Conservation (phyloP, 164 flowering plant genomes). For the Aristolochia contorta region DNA sequence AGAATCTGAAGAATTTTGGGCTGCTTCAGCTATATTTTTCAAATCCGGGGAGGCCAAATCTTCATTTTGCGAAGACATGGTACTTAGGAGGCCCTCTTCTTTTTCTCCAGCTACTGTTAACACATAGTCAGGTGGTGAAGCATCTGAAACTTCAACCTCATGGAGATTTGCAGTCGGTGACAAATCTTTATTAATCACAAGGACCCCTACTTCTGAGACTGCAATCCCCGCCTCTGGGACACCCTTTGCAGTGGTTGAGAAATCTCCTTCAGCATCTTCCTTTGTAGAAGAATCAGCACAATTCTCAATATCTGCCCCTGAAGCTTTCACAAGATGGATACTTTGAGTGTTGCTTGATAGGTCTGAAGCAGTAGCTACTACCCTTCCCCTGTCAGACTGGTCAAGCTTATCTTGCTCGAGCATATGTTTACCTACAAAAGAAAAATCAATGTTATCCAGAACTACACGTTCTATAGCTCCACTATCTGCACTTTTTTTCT, state of each 20-base stretch:
- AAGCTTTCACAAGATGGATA: conserved; percentile 17
- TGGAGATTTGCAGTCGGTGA: conserved; percentile 10
- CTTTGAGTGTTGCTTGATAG: conserved; percentile 17
- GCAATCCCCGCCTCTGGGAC: conserved; percentile 20
- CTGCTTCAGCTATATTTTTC: conserved; percentile 22
- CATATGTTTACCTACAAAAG: conserved; percentile 10
- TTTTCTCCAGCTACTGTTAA: conserved; percentile 31
- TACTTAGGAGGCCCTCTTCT: conserved; percentile 17
- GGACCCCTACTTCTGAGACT: conserved; percentile 13
- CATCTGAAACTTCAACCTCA: conserved; percentile 21
- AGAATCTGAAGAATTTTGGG: conserved; percentile 21
- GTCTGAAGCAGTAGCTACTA: conserved; percentile 27
- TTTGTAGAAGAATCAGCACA: conserved; percentile 18
- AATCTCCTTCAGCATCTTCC: conserved; percentile 26
- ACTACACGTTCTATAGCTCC: conserved; percentile 23
- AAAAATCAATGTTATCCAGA: conserved; percentile 12
- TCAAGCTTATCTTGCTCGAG: conserved; percentile 23
- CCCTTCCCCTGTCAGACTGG: conserved; percentile 13
- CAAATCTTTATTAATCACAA: conserved; percentile 12
- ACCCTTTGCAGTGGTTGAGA: conserved; percentile 14
- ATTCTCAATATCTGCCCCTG: conserved; percentile 19
- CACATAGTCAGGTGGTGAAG: conserved; percentile 19
- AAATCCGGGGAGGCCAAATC: conserved; percentile 18
- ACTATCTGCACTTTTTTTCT: background rate
- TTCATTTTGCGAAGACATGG: conserved; percentile 16